These are phyloP conservation scores for Dactylorhiza incarnata DNA, from an alignment of 106 monocot species.

Conservation along the genomic window DNA sequence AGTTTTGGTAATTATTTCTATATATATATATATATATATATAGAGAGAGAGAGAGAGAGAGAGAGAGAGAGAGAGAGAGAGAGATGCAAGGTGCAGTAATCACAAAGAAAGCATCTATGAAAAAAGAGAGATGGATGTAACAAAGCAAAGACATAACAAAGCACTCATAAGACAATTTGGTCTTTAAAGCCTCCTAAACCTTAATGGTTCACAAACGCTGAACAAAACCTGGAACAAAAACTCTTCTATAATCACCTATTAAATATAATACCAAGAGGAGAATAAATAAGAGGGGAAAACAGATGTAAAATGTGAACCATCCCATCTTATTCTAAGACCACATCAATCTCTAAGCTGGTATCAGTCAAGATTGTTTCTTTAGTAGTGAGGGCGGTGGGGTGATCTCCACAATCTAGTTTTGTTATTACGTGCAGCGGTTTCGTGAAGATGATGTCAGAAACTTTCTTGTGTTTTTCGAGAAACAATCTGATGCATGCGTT, in stretches of 20 bases:
- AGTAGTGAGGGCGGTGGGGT: constrained; percentile 31
- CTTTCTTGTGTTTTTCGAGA: constrained; percentile 28
- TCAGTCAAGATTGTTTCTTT: constrained; percentile 56
- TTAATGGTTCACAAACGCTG: not conserved
- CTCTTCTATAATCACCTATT: not conserved
- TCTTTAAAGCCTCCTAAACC: not conserved
- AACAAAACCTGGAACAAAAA: not conserved
- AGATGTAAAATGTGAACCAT: not conserved
- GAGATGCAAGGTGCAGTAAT: too few species aligned
- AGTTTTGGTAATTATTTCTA: too few species aligned
- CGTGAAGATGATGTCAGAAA: constrained; percentile 32
- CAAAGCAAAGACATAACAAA: too few species aligned
- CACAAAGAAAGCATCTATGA: too few species aligned
- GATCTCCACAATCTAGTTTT: constrained; percentile 57
- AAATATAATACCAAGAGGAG: not conserved
- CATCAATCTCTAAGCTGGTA: constrained; percentile 36
- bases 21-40: too few species aligned
- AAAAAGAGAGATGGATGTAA: too few species aligned
- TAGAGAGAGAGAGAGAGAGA: too few species aligned
- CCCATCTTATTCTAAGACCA: constrained; percentile 27
- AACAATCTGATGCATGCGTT: constrained; percentile 31
- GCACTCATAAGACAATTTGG: not conserved
- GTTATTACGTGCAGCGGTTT: constrained; percentile 61
- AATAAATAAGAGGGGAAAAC: not conserved
- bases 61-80: too few species aligned